A percentile compares a stretch with the other conserved stretches of the same genome.
These are phyloP conservation scores for Filobasidium wieringae DNA, from an alignment of 768 basidiomycete genomes.

Conservation along the genomic window DNA sequence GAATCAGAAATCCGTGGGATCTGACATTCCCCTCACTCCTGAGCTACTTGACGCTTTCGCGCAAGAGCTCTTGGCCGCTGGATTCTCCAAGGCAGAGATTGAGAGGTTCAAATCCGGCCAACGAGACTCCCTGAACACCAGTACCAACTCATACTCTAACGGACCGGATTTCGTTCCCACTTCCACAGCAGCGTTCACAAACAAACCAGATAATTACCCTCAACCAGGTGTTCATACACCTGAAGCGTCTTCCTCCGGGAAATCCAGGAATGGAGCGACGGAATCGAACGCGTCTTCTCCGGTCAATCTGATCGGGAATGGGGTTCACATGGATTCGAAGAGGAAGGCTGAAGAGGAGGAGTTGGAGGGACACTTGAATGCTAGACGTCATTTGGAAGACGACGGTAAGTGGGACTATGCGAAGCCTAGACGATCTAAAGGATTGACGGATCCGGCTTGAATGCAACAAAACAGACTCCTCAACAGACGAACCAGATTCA, in stretches of 20 bases:
- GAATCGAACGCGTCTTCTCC: constrained; percentile 2
- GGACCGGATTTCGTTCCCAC: no score
- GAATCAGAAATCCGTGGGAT: neutral
- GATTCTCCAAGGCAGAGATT: neutral
- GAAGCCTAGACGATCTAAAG: neutral
- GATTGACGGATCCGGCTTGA: neutral
- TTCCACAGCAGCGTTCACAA: no score
- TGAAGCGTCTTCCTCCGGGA: constrained; percentile 1
- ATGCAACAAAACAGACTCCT: no score
- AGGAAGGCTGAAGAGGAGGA: constrained; percentile 11
- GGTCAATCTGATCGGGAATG: neutral
- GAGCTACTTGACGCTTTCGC: neutral
- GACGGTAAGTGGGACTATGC: neutral
- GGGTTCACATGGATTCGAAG: neutral
- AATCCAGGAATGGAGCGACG: neutral
- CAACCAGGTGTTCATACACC: constrained; percentile 9
- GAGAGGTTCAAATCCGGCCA: neutral
- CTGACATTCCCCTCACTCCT: neutral
- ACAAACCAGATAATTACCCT: neutral
- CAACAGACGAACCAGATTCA: neutral
- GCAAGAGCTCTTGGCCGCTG: neutral
- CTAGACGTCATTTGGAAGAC: constrained; percentile 1
- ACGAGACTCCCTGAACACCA: no score
- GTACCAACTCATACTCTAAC: no score
- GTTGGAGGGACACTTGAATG: constrained; percentile 7